Percentiles rank a stretch among this genome's conserved stretches.
Evolutionary conservation across 2,329 filamentous ascomycete species (phyloP).

Genomic region (Atkinsonella hypoxylon): DNA sequence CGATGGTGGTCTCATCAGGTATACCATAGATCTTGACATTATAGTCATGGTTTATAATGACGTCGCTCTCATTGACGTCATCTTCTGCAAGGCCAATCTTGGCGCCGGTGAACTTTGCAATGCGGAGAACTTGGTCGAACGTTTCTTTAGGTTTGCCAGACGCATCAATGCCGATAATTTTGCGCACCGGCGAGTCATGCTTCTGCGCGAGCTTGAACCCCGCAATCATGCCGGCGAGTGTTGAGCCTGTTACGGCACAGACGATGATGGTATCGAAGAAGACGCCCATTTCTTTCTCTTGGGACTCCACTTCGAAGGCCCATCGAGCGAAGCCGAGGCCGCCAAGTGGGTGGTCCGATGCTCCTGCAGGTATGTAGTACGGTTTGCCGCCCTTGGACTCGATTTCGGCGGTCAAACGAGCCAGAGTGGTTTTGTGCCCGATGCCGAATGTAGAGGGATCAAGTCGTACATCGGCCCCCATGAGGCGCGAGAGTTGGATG

Average conservation of each 20-base stretch:
- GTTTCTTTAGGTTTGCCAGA: conserved; percentile 38
- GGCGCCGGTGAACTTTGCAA: conserved; percentile 49
- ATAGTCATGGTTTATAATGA: conserved; percentile 42
- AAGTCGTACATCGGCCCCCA: conserved; percentile 52
- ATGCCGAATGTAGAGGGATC: conserved; percentile 53
- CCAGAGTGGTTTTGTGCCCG: conserved; percentile 52
- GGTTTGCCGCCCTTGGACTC: conserved; percentile 42
- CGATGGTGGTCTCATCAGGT: conserved; percentile 51
- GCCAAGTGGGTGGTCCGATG: conserved; percentile 57
- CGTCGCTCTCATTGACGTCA: conserved; percentile 50
- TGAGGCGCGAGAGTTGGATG: conserved; percentile 56
- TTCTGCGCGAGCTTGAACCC: conserved; percentile 55
- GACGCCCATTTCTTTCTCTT: conserved; percentile 48
- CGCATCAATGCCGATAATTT: conserved; percentile 53
- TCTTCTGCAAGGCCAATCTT: conserved; percentile 49
- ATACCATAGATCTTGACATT: conserved; percentile 58
- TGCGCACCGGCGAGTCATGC: conserved; percentile 31
- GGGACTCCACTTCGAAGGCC: conserved; percentile 54
- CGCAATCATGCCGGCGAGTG: conserved; percentile 59
- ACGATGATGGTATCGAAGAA: conserved; percentile 59
- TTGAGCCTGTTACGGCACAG: conserved; percentile 60
- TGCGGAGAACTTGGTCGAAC: conserved; percentile 51
- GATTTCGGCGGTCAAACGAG: conserved; percentile 41
- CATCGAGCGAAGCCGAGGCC: conserved; percentile 60
- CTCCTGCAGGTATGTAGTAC: conserved; percentile 62